Evolutionary conservation across 2,329 filamentous ascomycete species (phyloP).

Genomic region (Colletotrichum incanum): DNA sequence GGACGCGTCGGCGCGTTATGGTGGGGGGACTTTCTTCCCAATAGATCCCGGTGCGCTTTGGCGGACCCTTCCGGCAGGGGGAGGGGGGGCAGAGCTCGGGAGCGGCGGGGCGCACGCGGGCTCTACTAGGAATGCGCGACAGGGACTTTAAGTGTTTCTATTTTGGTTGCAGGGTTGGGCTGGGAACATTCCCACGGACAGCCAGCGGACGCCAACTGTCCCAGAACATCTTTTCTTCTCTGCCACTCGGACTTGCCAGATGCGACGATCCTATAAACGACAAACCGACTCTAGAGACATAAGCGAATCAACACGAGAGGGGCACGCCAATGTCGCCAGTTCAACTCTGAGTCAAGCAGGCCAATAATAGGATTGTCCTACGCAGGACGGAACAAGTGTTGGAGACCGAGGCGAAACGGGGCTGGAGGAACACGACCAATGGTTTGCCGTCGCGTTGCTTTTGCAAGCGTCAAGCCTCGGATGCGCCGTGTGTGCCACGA

Average conservation of each 20-base stretch:
- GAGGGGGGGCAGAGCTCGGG: not conserved
- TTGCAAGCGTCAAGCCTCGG: not conserved
- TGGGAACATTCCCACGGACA: conserved; percentile 23
- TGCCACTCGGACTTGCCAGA: not conserved
- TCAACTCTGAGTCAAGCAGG: not conserved
- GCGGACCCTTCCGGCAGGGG: not conserved
- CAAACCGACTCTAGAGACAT: not conserved
- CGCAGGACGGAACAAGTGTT: not conserved
- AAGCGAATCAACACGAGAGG: not conserved
- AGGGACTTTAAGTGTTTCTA: conserved; percentile 36
- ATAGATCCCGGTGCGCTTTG: not conserved
- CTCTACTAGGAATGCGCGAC: conserved; percentile 8
- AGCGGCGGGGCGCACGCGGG: conserved; percentile 8
- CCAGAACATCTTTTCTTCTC: too few species aligned
- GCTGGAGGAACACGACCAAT: not conserved
- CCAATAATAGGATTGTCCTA: not conserved
- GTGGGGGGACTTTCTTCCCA: not conserved
- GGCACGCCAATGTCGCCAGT: not conserved
- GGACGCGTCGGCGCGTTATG: conserved; percentile 1
- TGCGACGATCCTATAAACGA: not conserved
- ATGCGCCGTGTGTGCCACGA: not conserved
- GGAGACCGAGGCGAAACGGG: not conserved
- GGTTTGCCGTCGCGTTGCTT: not conserved
- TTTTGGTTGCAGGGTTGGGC: conserved; percentile 30
- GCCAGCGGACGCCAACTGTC: conserved; percentile 1